phyloP scores from a whole-genome alignment of 2,329 filamentous ascomycete species.

The Dryadomyces sulphureus region DNA sequence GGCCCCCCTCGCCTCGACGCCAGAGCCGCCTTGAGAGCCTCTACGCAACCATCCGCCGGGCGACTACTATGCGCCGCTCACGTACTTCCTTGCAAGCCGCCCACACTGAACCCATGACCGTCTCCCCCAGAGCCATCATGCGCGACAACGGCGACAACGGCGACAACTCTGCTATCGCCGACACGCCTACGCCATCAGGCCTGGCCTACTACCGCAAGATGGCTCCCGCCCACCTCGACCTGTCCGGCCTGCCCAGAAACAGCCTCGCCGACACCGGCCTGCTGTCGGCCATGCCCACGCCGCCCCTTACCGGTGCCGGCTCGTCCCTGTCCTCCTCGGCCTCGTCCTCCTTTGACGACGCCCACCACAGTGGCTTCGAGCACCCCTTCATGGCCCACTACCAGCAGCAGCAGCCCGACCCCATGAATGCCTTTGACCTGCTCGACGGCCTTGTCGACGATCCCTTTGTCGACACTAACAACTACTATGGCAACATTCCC shows the following conservation, averaged over 20 bases:
- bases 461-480: conserved; percentile 14
- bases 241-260: not conserved
- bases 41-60: conserved; percentile 18
- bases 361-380: not conserved
- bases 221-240: not conserved
- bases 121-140: conserved; percentile 10
- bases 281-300: conserved; percentile 3
- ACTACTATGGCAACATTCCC: not conserved
- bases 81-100: conserved; percentile 6
- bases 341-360: conserved; percentile 1
- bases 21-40: conserved; percentile 16
- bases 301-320: conserved; percentile 7
- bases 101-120: conserved; percentile 5
- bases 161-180: not conserved
- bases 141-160: conserved; percentile 1
- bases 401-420: conserved; percentile 1
- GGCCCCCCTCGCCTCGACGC: conserved; percentile 11
- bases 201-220: not conserved
- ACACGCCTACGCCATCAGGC: too few species aligned
- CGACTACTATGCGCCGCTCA: conserved; percentile 12
- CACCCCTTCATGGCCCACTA: not conserved
- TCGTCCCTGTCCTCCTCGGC: conserved; percentile 7
- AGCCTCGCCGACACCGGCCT: not conserved
- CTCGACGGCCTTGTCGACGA: conserved; percentile 16
- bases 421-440: conserved; percentile 4